phyloP scores from a whole-genome alignment of 2,329 filamentous ascomycete species.

The Pseudocercospora fijiensis region DNA sequence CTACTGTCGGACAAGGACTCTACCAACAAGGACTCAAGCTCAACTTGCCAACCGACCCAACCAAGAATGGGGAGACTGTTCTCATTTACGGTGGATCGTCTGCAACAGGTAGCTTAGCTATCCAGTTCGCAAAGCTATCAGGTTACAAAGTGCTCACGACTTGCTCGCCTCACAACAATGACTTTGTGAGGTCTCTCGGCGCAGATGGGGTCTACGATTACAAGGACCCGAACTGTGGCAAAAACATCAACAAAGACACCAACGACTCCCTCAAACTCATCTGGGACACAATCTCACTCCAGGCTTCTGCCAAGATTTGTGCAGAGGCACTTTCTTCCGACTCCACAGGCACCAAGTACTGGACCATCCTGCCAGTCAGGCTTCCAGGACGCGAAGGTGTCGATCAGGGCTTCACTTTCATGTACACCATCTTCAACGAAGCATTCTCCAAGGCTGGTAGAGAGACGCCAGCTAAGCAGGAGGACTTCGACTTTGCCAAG shows the following conservation, averaged over 20 bases:
- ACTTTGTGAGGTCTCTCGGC: slow-evolving; percentile 48
- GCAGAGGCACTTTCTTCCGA: slow-evolving; percentile 29
- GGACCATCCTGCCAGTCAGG: slow-evolving; percentile 28
- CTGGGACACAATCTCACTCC: slow-evolving; percentile 31
- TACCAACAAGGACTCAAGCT: slow-evolving; percentile 46
- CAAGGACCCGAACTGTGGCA: slow-evolving; percentile 42
- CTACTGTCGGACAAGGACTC: slow-evolving; percentile 52
- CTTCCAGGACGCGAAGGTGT: slow-evolving; percentile 26
- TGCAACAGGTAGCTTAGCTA: slow-evolving; percentile 51
- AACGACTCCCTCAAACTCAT: slow-evolving; percentile 28
- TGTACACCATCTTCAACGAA: slow-evolving; percentile 34
- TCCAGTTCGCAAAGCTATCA: slow-evolving; percentile 51
- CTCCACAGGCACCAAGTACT: slow-evolving; percentile 25
- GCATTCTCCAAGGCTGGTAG: slow-evolving; percentile 25
- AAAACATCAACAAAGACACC: slow-evolving; percentile 43
- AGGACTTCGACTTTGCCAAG: slow-evolving; percentile 47
- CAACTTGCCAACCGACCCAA: slow-evolving; percentile 48
- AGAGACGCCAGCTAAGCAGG: slow-evolving; percentile 25
- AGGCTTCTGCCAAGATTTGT: slow-evolving; percentile 28
- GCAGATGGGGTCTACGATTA: slow-evolving; percentile 54
- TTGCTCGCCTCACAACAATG: slow-evolving; percentile 50
- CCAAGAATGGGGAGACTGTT: slow-evolving; percentile 37
- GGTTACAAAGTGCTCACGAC: slow-evolving; percentile 46
- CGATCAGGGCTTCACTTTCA: slow-evolving; percentile 26
- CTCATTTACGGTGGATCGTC: slow-evolving; percentile 53